These are phyloP conservation scores for Silene conica DNA, from an alignment of 148 eudicot genomes.

Conservation along the genomic window DNA sequence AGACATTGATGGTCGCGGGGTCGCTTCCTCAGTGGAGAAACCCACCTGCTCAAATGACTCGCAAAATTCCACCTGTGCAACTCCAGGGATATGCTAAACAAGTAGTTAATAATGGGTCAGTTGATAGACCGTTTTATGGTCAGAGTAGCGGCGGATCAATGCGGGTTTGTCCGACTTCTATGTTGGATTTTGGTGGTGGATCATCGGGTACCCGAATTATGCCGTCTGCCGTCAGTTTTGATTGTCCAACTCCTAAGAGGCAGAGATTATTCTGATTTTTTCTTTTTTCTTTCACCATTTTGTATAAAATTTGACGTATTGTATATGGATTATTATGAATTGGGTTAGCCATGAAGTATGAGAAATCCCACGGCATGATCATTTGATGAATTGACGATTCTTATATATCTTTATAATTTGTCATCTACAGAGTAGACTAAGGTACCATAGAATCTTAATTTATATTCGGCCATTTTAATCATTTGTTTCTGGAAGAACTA, in stretches of 20 bases:
- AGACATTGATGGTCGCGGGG: slow-evolving; percentile 46
- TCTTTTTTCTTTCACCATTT: slow-evolving; percentile 3
- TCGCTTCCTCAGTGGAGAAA: slow-evolving; percentile 48
- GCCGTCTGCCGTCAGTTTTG: slow-evolving; percentile 15
- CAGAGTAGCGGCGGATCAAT: slow-evolving; percentile 12
- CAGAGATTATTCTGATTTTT: slow-evolving; percentile 24
- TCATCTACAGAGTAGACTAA: no score
- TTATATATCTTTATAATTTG: no score
- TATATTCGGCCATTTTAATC: no score
- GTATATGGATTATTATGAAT: slow-evolving; percentile 20
- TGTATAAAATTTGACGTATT: slow-evolving; percentile 14
- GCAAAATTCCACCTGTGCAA: slow-evolving; percentile 27
- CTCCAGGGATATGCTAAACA: slow-evolving; percentile 13
- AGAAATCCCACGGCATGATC: no score
- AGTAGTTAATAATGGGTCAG: slow-evolving; percentile 1
- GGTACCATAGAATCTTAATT: no score
- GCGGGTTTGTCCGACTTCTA: slow-evolving; percentile 7
- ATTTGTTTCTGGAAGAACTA: no score
- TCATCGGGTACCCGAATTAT: slow-evolving; percentile 18
- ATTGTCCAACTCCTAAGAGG: slow-evolving; percentile 27
- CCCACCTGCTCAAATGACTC: slow-evolving; percentile 33
- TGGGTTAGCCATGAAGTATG: background rate
- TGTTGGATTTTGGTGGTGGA: slow-evolving; percentile 30
- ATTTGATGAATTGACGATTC: no score
- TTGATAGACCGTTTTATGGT: background rate